Base-by-base conservation (phyloP, 768 basidiomycete genomes). In the Rhodotorula sphaerocarpa region DNA sequence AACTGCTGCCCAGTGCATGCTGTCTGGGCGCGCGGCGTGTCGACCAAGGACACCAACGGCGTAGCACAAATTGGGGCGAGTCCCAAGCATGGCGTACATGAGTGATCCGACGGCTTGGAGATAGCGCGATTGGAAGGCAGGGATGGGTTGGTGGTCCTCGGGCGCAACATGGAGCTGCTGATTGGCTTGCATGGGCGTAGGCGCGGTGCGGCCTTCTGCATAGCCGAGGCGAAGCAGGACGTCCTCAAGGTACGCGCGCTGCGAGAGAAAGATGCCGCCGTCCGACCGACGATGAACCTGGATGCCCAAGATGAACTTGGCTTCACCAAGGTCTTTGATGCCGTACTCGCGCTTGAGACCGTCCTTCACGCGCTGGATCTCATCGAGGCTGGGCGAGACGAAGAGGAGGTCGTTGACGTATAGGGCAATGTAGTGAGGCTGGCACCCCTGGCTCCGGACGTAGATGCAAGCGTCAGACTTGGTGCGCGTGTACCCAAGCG, bases 321-420 rank as follows among this genome's bases (percentile, higher is more conserved):
- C 66, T 6, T 61, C 50, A 42, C 67, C 70, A 4, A 70, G 53
- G 53, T 69, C 59, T 20, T 58, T 59, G 25, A 71, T 51, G 6
- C 71, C 71, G 61, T 69, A 70, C 41, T 61, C 54, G 7, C 20
- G 16, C 10, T 20, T n/a, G 27, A 71, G 60, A 0, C 74, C 78
- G 20, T 79, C 76, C 31, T 70, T 57, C 70, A 75, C 81, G 61
- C 81, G 76, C 16, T 14, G 7, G 44, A 60, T 50, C 34, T 54
- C 36, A 14, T 30, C 44, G 21, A 30, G 3, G 15, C 21, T 41
- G 2, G 15, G 5, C 1, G 52, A 60, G 46, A 41, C n/a, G 42
- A 52, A 59, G 43, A 59, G 58, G 42, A 59, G 58, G 47, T 59
- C 33, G 50, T 59, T 43, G 20, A 59, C 43, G 43, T 59, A 59